phyloP scores from a whole-genome alignment of 2,329 filamentous ascomycete genomes.

The Juglanconis juglandina region DNA sequence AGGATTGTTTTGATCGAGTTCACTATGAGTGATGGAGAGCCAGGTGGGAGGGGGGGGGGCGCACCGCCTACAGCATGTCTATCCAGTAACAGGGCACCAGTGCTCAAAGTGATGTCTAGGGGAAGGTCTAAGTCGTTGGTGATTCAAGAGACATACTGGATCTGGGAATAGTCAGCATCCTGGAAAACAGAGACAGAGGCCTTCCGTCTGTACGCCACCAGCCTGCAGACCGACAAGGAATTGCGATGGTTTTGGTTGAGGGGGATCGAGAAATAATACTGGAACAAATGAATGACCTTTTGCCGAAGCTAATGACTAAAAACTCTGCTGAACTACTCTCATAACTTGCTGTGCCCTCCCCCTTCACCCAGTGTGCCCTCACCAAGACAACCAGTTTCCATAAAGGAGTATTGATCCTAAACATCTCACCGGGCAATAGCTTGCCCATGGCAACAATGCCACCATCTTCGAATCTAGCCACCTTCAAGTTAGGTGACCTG shows the following conservation, averaged over 20 bases:
- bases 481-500: neutral
- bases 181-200: too few species aligned
- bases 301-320: slow-evolving; percentile 2
- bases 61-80: too few species aligned
- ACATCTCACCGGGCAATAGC: neutral
- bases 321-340: neutral
- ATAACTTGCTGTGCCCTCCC: neutral
- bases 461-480: neutral
- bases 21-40: neutral
- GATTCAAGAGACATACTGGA: too few species aligned
- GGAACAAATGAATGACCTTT: slow-evolving; percentile 1
- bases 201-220: too few species aligned
- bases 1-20: neutral
- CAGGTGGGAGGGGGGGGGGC: too few species aligned
- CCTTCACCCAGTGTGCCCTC: neutral
- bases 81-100: too few species aligned
- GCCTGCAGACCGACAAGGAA: too few species aligned
- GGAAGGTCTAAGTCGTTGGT: too few species aligned
- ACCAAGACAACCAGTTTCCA: neutral
- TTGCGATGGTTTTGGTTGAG: too few species aligned
- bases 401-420: neutral
- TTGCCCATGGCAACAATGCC: neutral
- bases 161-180: too few species aligned
- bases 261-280: neutral
- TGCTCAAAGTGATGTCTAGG: too few species aligned